Conservation (phyloP, 768 basidiomycete genomes). For the Nidula microcarpa region DNA sequence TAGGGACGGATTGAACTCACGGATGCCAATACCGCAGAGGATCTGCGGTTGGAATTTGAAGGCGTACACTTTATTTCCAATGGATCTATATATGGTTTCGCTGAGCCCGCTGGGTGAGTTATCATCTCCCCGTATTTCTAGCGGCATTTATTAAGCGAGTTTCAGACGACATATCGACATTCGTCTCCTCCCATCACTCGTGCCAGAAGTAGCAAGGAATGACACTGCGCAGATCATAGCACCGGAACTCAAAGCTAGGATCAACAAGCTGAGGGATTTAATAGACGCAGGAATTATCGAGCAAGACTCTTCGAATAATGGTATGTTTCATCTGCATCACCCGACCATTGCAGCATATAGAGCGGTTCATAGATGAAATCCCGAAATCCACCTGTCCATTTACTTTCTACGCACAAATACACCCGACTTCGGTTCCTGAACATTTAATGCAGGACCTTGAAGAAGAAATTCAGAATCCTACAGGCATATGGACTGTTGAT, state of each 20-base stretch:
- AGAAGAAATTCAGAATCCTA: constrained; percentile 69
- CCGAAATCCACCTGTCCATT: constrained; percentile 61
- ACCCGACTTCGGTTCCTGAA: constrained; percentile 48
- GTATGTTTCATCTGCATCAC: constrained; percentile 10
- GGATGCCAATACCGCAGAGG: constrained; percentile 46
- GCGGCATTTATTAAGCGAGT: not conserved
- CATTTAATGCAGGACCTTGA: constrained; percentile 67
- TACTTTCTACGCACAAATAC: constrained; percentile 60
- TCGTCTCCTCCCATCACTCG: constrained; percentile 61
- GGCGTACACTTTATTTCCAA: constrained; percentile 73
- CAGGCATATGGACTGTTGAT: constrained; percentile 59
- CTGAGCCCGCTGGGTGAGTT: constrained; percentile 57
- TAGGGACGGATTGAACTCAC: constrained; percentile 75
- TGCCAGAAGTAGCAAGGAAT: constrained; percentile 53
- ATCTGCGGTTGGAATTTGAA: constrained; percentile 69
- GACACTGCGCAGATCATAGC: constrained; percentile 56
- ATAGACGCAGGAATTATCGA: constrained; percentile 66
- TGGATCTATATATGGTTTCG: constrained; percentile 76
- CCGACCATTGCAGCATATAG: not conserved
- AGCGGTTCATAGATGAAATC: constrained; percentile 35
- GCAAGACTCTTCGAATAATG: constrained; percentile 34
- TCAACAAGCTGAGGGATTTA: constrained; percentile 55
- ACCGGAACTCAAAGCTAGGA: constrained; percentile 56
- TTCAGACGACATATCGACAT: constrained; percentile 59
- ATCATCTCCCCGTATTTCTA: not conserved